Base-by-base conservation (phyloP, 805 yeast genomes). In the Starmerella floris region DNA sequence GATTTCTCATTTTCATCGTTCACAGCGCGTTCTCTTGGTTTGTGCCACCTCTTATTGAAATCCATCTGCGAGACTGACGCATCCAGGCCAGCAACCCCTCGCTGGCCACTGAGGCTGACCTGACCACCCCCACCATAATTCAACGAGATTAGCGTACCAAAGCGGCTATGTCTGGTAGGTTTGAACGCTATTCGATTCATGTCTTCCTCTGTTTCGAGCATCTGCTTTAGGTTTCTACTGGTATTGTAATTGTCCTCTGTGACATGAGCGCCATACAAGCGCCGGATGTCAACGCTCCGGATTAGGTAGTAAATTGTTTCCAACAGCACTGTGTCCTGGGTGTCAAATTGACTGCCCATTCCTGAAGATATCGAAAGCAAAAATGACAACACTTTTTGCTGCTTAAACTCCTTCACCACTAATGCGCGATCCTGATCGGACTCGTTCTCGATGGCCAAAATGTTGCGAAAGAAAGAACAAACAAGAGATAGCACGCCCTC, bases 71-170 rank as follows among this genome's bases (percentile, higher is more conserved):
- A 70, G 28, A 88, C 59, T 0, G 85, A 65, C 35, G 73, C 68
- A n/a, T 61, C 55, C 8, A 69, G 67, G 35, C 69, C 65, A 10
- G 66, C 51, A 3, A 80, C 53, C 3, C 77, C 83, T 23, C 73
- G 72, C 51, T 82, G 87, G 2, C 94, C 91, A 2, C 91, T 51
- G 2, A 50, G 21, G 70, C 1, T 84, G 70, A 5, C 83, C 73
- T 17, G 81, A 60, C 23, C 81, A 23, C 75, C 66, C 41, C 77
- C 76, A 21, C 70, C 68, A 17, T 79, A 73, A 46, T 78, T 76
- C 25, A 88, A 67, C 2, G 94, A 77, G 10, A 85, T 60, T 48
- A 87, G 64, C 0, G 96, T 77, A 1, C 98, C 98, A 64, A 88
- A 88, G 40, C 94, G 69, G 2, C 91, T 87, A 57, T 88, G 98